Conservation (phyloP, 805 yeast genomes). For the baker's yeast (Saccharomyces cerevisiae) region DNA sequence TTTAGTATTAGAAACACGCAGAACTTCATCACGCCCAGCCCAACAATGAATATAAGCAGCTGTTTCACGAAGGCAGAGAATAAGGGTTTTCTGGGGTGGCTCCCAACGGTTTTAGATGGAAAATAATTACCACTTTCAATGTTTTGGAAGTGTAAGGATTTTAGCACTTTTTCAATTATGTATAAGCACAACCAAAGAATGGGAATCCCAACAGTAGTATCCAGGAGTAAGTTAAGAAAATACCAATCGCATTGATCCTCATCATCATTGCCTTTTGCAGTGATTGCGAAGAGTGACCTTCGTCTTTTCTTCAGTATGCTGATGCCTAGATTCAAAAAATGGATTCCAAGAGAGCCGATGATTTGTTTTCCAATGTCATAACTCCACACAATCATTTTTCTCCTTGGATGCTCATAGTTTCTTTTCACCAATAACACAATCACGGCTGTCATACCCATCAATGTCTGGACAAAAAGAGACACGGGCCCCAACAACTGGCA, state of each 20-base stretch:
- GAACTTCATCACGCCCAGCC: conserved; percentile 56
- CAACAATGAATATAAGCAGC: conserved; percentile 55
- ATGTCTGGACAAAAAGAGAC: conserved; percentile 67
- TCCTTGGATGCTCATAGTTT: conserved; percentile 68
- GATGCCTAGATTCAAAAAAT: conserved; percentile 62
- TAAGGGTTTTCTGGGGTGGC: conserved; percentile 60
- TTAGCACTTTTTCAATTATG: conserved; percentile 38
- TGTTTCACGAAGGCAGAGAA: conserved; percentile 65
- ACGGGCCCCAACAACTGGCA: conserved; percentile 80
- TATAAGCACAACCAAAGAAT: conserved; percentile 55
- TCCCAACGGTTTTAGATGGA: conserved; percentile 26
- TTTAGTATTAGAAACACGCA: conserved; percentile 49
- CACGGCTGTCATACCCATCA: conserved; percentile 70
- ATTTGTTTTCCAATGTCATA: conserved; percentile 88
- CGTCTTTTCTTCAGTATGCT: conserved; percentile 47
- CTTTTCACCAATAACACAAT: conserved; percentile 69
- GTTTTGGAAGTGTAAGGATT: conserved; percentile 29
- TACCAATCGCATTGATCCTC: conserved; percentile 91
- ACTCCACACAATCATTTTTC: conserved; percentile 84
- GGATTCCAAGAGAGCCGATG: conserved; percentile 79
- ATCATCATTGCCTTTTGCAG: conserved; percentile 30
- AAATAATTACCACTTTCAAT: conserved; percentile 41
- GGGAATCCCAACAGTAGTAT: conserved; percentile 91
- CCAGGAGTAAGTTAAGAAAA: conserved; percentile 77
- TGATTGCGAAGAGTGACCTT: conserved; percentile 8